phyloP scores from a whole-genome alignment of 169 alveolate genomes.

The Plasmodium knowlesi region DNA sequence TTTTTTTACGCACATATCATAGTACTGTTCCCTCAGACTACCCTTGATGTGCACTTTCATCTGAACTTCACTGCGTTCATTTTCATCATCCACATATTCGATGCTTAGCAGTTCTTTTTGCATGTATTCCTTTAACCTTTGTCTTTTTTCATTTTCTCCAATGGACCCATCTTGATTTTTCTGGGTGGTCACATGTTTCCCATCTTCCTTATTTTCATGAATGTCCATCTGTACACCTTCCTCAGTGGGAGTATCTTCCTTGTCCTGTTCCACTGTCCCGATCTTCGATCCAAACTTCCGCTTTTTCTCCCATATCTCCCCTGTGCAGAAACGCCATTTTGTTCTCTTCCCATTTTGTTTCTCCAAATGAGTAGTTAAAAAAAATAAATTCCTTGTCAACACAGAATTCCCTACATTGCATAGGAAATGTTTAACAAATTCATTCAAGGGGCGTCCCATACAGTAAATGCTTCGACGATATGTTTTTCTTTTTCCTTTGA shows the following conservation, averaged over 20 bases:
- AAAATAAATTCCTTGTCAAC: neutral
- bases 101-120: constrained; percentile 8
- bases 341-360: neutral
- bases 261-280: neutral
- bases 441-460: neutral
- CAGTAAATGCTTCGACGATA: neutral
- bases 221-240: neutral
- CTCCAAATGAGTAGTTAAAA: neutral
- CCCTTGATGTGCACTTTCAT: constrained; percentile 42
- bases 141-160: constrained; percentile 15
- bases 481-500: neutral
- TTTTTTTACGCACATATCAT: constrained; percentile 61
- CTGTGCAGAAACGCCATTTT: neutral
- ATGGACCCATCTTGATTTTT: neutral
- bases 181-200: neutral
- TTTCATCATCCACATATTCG: constrained; percentile 56
- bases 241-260: neutral
- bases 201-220: neutral
- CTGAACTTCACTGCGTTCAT: constrained; percentile 51
- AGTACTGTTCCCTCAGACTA: constrained; percentile 48
- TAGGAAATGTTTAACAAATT: neutral
- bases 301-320: neutral
- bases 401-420: neutral
- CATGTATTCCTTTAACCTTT: neutral
- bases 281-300: neutral